Base-by-base conservation (phyloP, 2,329 filamentous ascomycete species). In the Davidsoniella virescens region DNA sequence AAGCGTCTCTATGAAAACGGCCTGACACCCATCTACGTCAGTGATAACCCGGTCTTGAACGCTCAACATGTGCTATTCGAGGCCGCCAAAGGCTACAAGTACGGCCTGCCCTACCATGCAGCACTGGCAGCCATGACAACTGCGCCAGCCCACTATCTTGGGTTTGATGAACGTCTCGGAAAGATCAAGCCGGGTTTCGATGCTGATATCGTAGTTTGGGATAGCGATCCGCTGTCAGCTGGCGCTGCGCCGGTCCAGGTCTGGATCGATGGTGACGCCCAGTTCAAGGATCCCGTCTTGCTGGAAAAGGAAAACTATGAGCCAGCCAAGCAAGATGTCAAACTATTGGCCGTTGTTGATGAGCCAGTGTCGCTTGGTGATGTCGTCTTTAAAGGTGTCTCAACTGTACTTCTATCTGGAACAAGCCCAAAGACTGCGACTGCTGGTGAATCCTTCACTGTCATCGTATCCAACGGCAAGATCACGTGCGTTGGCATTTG, bases 21-120 rank as follows among this genome's bases (percentile, higher is more conserved):
- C 23, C 67, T 84, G 29, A 82, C 78, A 0, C 71, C 78, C 1
- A 72, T 82, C 18, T 83, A 81, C 55, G 79, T 84, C n/a, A 78
- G 73, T 54, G 79, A 83, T 59, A 84, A 84, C 59, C 80, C 80
- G 0, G 78, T 82, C 0, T 62, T 82, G 49, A 83, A 82, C 56
- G 78, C 78, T 1, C 80, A 83, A 60, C 79, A 83, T 55, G 77
- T 84, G 2, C 65, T 83, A 1, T 80, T 82, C 44, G 80, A 79
- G 58, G 75, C 75, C 7, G 75, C 73, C 45, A 78, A 77, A 61
- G 72, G 63, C 2, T 74, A 75, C 56, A 71, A 71, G 45, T 80
- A 76, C 54, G 76, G 76, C 1, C 64, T 80, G 50, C 73, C 76
- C 0, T 79, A 79, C 56, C 74, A 80, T 50, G 73, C 67, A 2